Conservation (phyloP, 1,284 basidiomycete species). For the Marasmius tenuissimus region DNA sequence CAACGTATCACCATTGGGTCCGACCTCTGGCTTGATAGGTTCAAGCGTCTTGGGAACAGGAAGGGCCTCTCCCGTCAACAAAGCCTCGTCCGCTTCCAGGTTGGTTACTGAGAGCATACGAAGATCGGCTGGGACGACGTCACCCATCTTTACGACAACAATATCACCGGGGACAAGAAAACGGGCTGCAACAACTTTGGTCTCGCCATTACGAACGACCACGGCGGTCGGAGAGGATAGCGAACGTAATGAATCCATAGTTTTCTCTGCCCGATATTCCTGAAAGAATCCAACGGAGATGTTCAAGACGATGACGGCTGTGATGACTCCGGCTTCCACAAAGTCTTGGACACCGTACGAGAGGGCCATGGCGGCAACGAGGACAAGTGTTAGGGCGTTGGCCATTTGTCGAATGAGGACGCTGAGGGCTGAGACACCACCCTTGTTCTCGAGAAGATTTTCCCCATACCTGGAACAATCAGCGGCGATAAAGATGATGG, state of each 20-base stretch:
- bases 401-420: slow-evolving; percentile 37
- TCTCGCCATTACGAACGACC: slow-evolving; percentile 54
- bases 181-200: slow-evolving; percentile 50
- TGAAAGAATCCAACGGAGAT: slow-evolving; percentile 49
- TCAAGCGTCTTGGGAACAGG: slow-evolving; percentile 60
- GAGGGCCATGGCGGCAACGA: slow-evolving; percentile 60
- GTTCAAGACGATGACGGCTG: slow-evolving; percentile 60
- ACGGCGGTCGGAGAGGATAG: slow-evolving; percentile 63
- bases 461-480: slow-evolving; percentile 23
- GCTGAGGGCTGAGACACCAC: slow-evolving; percentile 30
- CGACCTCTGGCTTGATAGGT: slow-evolving; percentile 19
- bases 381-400: slow-evolving; percentile 38
- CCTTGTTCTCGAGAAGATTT: slow-evolving; percentile 33
- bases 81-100: slow-evolving; percentile 64
- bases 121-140: slow-evolving; percentile 60
- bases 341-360: slow-evolving; percentile 64
- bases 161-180: slow-evolving; percentile 67
- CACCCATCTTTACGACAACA: slow-evolving; percentile 54
- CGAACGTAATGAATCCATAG: slow-evolving; percentile 55
- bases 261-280: slow-evolving; percentile 57
- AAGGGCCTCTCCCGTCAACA: slow-evolving; percentile 69
- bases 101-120: slow-evolving; percentile 35
- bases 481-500: background rate
- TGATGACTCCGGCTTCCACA: slow-evolving; percentile 66
- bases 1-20: slow-evolving; percentile 16